Percentiles rank a stretch among this genome's conserved stretches.
Evolutionary conservation across 2,329 filamentous ascomycete genomes (phyloP).

Genomic region (Talaromyces sp.): DNA sequence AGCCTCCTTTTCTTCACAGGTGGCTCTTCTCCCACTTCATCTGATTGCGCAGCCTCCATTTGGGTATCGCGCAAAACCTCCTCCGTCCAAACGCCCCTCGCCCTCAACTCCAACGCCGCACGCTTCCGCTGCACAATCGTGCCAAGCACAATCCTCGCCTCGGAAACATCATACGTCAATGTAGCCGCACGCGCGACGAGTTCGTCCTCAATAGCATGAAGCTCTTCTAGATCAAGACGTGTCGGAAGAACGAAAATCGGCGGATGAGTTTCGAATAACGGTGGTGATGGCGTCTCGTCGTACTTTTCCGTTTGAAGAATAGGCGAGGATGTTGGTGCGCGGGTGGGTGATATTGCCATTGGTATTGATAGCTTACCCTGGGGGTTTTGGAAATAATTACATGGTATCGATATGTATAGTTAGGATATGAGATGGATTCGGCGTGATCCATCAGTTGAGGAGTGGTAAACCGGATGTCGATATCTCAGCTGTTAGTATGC

Average conservation of each 20-base stretch:
- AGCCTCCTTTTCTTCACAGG: conserved; percentile 24
- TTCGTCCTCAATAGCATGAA: conserved; percentile 58
- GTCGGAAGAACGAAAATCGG: conserved; percentile 68
- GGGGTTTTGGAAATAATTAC: not conserved
- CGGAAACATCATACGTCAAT: conserved; percentile 64
- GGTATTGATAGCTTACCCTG: not conserved
- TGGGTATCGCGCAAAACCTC: conserved; percentile 16
- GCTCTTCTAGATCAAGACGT: conserved; percentile 59
- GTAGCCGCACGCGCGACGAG: conserved; percentile 51
- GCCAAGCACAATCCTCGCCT: conserved; percentile 70
- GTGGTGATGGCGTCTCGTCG: not conserved
- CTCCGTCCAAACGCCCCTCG: conserved; percentile 53
- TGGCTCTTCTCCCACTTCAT: conserved; percentile 7
- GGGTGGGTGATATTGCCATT: conserved; percentile 1
- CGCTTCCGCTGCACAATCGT: conserved; percentile 64
- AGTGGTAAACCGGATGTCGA: not conserved
- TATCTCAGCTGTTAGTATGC: not conserved
- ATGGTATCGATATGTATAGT: not conserved
- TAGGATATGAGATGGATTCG: not conserved
- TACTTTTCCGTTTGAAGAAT: not conserved
- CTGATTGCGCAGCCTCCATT: not conserved
- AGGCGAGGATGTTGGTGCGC: conserved; percentile 8
- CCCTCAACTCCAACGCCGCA: conserved; percentile 70
- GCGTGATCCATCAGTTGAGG: not conserved
- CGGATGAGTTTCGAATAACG: conserved; percentile 42